Conservation (phyloP, 352 stramenopile species). For the Phytophthora constricta region DNA sequence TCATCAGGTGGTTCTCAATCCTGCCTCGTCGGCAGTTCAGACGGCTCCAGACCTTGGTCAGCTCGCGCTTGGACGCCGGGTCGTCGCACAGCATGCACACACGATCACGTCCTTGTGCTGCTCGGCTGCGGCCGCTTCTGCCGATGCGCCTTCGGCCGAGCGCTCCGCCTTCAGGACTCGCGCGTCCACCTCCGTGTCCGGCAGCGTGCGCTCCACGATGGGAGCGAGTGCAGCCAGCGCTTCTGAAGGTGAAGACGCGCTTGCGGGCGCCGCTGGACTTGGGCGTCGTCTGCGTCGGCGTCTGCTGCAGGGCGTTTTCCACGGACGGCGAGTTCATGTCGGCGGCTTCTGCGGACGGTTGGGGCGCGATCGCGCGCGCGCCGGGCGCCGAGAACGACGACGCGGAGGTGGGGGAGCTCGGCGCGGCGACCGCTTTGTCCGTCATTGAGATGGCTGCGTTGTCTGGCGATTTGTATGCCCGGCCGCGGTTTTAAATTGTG, state of each 20-base stretch:
- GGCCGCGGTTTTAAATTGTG: slow-evolving; percentile 28
- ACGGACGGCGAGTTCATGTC: neutral
- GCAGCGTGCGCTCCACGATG: slow-evolving; percentile 74
- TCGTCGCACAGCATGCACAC: slow-evolving; percentile 86
- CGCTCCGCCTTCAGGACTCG: slow-evolving; percentile 36
- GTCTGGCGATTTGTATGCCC: slow-evolving; percentile 23
- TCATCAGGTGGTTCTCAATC: slow-evolving; percentile 83
- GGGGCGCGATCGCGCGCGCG: slow-evolving; percentile 13
- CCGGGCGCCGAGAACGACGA: slow-evolving; percentile 19
- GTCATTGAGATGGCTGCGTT: slow-evolving; percentile 14
- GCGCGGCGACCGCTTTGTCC: slow-evolving; percentile 24
- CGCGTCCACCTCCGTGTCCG: slow-evolving; percentile 39
- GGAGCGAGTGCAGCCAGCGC: slow-evolving; percentile 79
- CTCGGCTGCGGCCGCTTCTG: slow-evolving; percentile 21
- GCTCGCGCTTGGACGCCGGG: slow-evolving; percentile 55
- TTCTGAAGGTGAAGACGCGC: slow-evolving; percentile 86
- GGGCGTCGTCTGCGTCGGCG: neutral
- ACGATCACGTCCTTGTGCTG: slow-evolving; percentile 56
- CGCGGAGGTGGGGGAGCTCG: slow-evolving; percentile 30
- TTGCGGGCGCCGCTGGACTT: slow-evolving; percentile 62
- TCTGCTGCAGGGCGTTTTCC: slow-evolving; percentile 18
- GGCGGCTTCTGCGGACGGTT: slow-evolving; percentile 6
- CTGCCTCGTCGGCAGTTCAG: slow-evolving; percentile 75
- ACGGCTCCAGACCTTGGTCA: slow-evolving; percentile 77
- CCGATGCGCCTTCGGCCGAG: neutral